Evolutionary conservation across 2,329 filamentous ascomycete genomes (phyloP), one percentile per base, ranked within the genome.

Genomic region (Huntiella savannae): DNA sequence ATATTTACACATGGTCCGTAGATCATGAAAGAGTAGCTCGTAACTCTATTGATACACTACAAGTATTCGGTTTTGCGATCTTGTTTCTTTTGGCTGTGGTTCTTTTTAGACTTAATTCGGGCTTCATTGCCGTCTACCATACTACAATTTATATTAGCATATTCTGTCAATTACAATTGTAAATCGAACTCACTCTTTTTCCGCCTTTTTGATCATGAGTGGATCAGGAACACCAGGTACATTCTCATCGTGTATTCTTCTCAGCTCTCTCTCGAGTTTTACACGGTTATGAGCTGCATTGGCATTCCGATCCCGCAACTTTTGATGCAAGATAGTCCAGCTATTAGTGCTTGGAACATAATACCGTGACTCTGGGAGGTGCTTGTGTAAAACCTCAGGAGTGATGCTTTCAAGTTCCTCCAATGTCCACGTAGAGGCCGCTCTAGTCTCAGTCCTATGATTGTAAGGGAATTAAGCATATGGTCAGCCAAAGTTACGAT

Each of bases 401-500:
- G 76, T 55, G 5, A 56, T 48, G 4, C 57, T 55, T 5, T 63
- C 53, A 10, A 77, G 58, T 16, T 75, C 68, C 11, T 58, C 55
- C 3, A 73, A 55, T 1, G 65, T 52, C 63, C 71, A 75, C 10
- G 59, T 61, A 1, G 72, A 73, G 40, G 66, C 70, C 16, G 72
- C 73, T 53, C 76, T 77, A 43, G 64, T 70, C 58, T 77, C 73
- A 0, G 73, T 77, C 50, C 72, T 76, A 52, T n/a, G 11, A 13
- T 28, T 28, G 8, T 28, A 28, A 28, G 17, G 17, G 17, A 19
- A 19, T 19, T 19, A 19, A 28, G 8, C 1, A 28, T 28, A 28
- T 10, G 22, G 22, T 28, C 7, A 28, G 22, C 8, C 3, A 28
- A 28, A 28, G 22, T 12, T 12, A 3, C 32, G 8, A 8, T 22